These are phyloP conservation scores for Laburnicola sp. DNA, from an alignment of 2,329 filamentous ascomycete species.

Conservation along the genomic window DNA sequence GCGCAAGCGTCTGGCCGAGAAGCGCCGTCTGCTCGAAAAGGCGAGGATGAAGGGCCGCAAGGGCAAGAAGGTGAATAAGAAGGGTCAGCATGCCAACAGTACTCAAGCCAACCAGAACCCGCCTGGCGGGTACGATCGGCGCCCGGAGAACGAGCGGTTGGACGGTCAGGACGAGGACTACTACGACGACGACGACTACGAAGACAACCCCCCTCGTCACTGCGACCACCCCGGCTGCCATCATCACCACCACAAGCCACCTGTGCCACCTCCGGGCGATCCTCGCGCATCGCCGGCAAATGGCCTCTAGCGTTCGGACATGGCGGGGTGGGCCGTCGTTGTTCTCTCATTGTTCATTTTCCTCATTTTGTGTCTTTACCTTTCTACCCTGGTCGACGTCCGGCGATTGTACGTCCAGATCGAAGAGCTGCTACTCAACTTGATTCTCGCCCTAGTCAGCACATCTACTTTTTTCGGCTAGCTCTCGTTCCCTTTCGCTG, in stretches of 20 bases:
- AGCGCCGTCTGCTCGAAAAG: slow-evolving; percentile 82
- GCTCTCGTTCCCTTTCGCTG: background rate
- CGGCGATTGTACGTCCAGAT: background rate
- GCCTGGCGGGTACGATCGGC: slow-evolving; percentile 36
- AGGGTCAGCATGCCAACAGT: slow-evolving; percentile 43
- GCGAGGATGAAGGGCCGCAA: slow-evolving; percentile 92
- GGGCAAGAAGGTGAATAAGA: slow-evolving; percentile 79
- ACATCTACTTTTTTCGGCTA: background rate
- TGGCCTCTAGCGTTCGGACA: slow-evolving; percentile 41
- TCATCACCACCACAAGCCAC: slow-evolving; percentile 32
- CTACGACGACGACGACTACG: slow-evolving; percentile 44
- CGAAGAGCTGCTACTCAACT: background rate
- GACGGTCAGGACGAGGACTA: slow-evolving; percentile 43
- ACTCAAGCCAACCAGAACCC: slow-evolving; percentile 37
- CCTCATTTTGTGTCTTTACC: slow-evolving; percentile 31
- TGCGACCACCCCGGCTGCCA: slow-evolving; percentile 39
- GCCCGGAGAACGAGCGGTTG: slow-evolving; percentile 34
- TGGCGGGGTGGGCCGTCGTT: slow-evolving; percentile 46
- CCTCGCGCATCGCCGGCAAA: slow-evolving; percentile 29
- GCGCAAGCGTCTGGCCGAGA: slow-evolving; percentile 82
- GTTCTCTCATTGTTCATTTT: slow-evolving; percentile 41
- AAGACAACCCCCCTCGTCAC: slow-evolving; percentile 23
- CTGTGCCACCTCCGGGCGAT: slow-evolving; percentile 29
- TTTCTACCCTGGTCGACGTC: slow-evolving; percentile 29
- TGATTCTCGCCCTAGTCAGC: background rate